Conservation (phyloP, 2,329 filamentous ascomycete species). For the Epicoccum sorghinum region DNA sequence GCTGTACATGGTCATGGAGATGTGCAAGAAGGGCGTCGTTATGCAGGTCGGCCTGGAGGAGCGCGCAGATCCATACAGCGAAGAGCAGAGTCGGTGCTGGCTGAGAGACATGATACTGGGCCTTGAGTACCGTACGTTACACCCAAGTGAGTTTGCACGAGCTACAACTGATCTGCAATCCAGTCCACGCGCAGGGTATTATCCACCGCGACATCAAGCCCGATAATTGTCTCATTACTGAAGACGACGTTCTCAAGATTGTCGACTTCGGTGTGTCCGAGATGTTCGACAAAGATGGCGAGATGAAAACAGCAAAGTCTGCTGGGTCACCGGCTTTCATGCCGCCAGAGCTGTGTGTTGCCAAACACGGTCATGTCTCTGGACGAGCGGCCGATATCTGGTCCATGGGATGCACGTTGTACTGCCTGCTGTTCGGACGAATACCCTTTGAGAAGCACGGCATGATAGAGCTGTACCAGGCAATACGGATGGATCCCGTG, state of each 20-base stretch:
- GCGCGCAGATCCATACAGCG: conserved; percentile 77
- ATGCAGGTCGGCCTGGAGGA: conserved; percentile 95
- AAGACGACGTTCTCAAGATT: conserved; percentile 93
- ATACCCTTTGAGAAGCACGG: conserved; percentile 83
- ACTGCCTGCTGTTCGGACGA: conserved; percentile 85
- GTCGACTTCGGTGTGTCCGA: conserved; percentile 99
- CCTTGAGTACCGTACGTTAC: conserved; percentile 81
- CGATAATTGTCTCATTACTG: conserved; percentile 89
- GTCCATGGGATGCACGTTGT: conserved; percentile 97
- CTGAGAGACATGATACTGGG: conserved; percentile 94
- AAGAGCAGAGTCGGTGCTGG: conserved; percentile 85
- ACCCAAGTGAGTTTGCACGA: not conserved
- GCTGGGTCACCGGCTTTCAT: conserved; percentile 95
- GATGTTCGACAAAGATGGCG: conserved; percentile 88
- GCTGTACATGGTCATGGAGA: conserved; percentile 97
- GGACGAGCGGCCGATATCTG: conserved; percentile 93
- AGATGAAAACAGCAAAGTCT: conserved; percentile 92
- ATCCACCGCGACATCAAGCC: conserved; percentile 98
- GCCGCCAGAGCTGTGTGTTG: conserved; percentile 87
- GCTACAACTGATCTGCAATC: conserved; percentile 28
- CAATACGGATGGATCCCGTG: conserved; percentile 76
- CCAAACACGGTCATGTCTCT: conserved; percentile 83
- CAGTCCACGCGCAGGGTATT: conserved; percentile 91
- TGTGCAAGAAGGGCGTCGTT: conserved; percentile 97
- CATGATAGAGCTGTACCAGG: conserved; percentile 86